Evolutionary conservation across 768 basidiomycete genomes (phyloP).

Genomic region (Lactarius deliciosus): DNA sequence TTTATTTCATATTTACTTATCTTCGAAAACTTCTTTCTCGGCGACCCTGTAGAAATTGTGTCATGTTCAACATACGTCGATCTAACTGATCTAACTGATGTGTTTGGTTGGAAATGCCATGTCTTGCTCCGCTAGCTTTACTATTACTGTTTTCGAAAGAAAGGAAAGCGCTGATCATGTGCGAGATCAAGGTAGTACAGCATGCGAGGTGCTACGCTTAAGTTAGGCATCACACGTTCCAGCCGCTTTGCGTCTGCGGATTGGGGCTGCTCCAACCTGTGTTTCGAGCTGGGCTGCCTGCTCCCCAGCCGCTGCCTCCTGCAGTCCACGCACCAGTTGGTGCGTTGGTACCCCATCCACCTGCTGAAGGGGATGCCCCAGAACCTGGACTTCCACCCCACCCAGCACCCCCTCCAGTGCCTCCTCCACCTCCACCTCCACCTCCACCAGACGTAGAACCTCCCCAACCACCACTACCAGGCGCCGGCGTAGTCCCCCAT

Average conservation of each 20-base stretch:
- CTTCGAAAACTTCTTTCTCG: background rate
- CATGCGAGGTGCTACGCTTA: background rate
- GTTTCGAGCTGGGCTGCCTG: conserved; percentile 32
- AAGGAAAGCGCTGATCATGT: conserved; percentile 13
- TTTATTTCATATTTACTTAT: conserved; percentile 8
- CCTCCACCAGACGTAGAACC: conserved; percentile 20
- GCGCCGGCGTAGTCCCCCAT: conserved; percentile 25
- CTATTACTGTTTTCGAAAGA: conserved; percentile 1
- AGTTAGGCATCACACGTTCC: conserved; percentile 34
- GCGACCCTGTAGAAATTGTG: background rate
- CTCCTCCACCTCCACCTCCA: conserved; percentile 9
- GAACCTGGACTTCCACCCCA: conserved; percentile 26
- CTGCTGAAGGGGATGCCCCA: conserved; percentile 29
- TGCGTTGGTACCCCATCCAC: conserved; percentile 37
- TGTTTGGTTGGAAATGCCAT: conserved; percentile 7
- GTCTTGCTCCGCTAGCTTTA: background rate
- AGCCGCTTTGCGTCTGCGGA: conserved; percentile 33
- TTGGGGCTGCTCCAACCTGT: conserved; percentile 37
- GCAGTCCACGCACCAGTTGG: conserved; percentile 39
- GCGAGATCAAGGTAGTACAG: conserved; percentile 18
- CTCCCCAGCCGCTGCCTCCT: conserved; percentile 35
- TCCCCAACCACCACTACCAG: conserved; percentile 19
- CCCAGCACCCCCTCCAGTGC: conserved; percentile 15
- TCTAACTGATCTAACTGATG: conserved; percentile 4
- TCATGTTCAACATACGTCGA: conserved; percentile 18